Evolutionary conservation across 441 rosid species (phyloP), one percentile per base, ranked within the genome.

Genomic region (Populus hybrid): DNA sequence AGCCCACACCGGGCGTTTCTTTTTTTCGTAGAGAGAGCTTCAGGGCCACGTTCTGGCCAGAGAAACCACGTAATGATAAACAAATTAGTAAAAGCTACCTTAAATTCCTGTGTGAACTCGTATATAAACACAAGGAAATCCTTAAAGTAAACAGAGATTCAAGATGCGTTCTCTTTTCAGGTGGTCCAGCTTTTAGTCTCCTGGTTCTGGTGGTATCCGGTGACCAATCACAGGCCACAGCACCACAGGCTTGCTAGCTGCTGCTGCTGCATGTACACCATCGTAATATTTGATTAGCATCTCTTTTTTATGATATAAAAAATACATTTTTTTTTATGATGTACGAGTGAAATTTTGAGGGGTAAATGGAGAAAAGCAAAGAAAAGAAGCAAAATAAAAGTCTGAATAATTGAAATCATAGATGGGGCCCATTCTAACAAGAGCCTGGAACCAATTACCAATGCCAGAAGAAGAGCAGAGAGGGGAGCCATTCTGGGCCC

Each of bases 401-500:
- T 18, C 28, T 5, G 42, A 30, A 69, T 76, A 61, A 73, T 74
- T 74, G 73, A 85, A 78, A 70, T 66, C 71, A 50, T 46, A 65
- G 54, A 21, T 14, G 81, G 77, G 82, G 76, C 68, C 66, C 64
- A 66, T n/a, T 61, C 1, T 3, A 20, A 26, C 35, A 5, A 74
- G 65, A 46, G 57, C 6, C 73, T 74, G 24, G 26, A 14, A 67
- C 78, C 77, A 73, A 71, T 76, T 77, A 54, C 74, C 67, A 74
- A 74, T 11, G 67, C 64, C 73, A 69, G 11, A 67, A 77, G 66
- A 21, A 4, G 66, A 63, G 0, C 65, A 23, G 66, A 10, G 26
- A 0, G 66, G 23, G 70, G 23, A 67, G 66, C 30, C 30, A 8
- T 21, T 5, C 9, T 54, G 79, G 87, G 83, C 5, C 84, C 85